Evolutionary conservation across 805 yeast genomes (phyloP).

Genomic region (Wickerhamiella bombiphila): DNA sequence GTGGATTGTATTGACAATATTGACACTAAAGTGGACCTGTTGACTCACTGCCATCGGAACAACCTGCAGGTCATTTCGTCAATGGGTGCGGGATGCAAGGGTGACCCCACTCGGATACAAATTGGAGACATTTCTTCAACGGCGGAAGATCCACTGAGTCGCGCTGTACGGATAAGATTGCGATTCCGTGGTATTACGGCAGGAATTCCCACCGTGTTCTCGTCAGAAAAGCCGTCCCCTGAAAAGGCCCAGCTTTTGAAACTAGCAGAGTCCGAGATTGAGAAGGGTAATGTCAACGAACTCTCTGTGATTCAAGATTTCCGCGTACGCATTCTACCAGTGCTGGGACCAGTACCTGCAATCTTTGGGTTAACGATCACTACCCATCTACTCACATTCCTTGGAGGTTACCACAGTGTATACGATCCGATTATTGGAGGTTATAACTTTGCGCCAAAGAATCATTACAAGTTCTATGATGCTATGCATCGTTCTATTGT

Average conservation of each 20-base stretch:
- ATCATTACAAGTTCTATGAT: slow-evolving; percentile 73
- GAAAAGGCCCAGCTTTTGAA: slow-evolving; percentile 81
- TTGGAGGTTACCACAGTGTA: slow-evolving; percentile 63
- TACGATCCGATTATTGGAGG: slow-evolving; percentile 38
- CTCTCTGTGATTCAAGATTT: slow-evolving; percentile 76
- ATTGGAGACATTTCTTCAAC: slow-evolving; percentile 80
- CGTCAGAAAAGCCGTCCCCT: slow-evolving; percentile 95
- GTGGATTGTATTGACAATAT: slow-evolving; percentile 95
- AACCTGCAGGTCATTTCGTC: slow-evolving; percentile 64
- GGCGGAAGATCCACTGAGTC: slow-evolving; percentile 85
- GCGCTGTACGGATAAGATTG: slow-evolving; percentile 72
- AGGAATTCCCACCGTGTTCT: slow-evolving; percentile 76
- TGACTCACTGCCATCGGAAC: slow-evolving; percentile 52
- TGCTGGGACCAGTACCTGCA: slow-evolving; percentile 92
- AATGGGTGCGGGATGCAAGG: slow-evolving; percentile 95
- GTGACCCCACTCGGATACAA: slow-evolving; percentile 85
- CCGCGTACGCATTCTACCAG: slow-evolving; percentile 90
- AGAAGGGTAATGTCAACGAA: slow-evolving; percentile 73
- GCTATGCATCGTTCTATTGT: slow-evolving; percentile 68
- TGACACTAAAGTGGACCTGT: slow-evolving; percentile 86
- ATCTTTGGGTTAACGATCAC: slow-evolving; percentile 87
- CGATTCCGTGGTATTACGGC: slow-evolving; percentile 60
- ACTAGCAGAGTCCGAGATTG: slow-evolving; percentile 64
- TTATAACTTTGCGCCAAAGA: slow-evolving; percentile 71
- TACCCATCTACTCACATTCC: slow-evolving; percentile 60